Evolutionary conservation across 805 yeast species (phyloP), one percentile per base, ranked within the genome.

Genomic region (Kodamaea lidongshanica): DNA sequence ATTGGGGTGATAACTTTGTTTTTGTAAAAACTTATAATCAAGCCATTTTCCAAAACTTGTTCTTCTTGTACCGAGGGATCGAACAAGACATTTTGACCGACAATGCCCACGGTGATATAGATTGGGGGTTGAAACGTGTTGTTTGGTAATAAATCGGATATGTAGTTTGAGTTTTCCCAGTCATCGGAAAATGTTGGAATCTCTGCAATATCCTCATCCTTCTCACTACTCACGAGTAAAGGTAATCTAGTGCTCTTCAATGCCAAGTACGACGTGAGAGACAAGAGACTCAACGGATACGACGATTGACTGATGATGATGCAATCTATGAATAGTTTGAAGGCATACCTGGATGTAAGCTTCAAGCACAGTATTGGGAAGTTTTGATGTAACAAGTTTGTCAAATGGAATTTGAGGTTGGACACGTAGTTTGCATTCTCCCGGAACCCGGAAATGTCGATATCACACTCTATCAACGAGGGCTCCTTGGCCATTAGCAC

Each of bases 41-140:
- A 40, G 1, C 95, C 95, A 36, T 83, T 79, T 41, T 89, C 95
- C 36, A 87, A 68, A 2, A 88, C 95, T 38, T 77, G 83, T 50
- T 84, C 88, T 54, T 89, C 98, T 36, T 79, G 83, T n/a, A 73
- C 61, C 1, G 94, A 78, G 0, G 98, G 97, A 50, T 89, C 98
- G 15, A 88, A 63, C 14, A 86, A 55, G 7, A 79, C 69, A 33
- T 76, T 75, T 9, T 62, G 48, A 1, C 89, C 95, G 1, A 85
- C 73, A 5, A 82, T 62, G 0, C 95, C 95, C 16, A 81, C 56
- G 0, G 89, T 74, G 42, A 92, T 75, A 21, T 84, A 59, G 11
- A 89, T 54, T 0, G 96, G 95, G 0, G 94, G 89, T 25, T 71
- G 67, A 55, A 74, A 74, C 2, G 26, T 27, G 1, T 56, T 44